Base-by-base conservation (phyloP, 257 asterid genomes). In the Gentiana dahurica region DNA sequence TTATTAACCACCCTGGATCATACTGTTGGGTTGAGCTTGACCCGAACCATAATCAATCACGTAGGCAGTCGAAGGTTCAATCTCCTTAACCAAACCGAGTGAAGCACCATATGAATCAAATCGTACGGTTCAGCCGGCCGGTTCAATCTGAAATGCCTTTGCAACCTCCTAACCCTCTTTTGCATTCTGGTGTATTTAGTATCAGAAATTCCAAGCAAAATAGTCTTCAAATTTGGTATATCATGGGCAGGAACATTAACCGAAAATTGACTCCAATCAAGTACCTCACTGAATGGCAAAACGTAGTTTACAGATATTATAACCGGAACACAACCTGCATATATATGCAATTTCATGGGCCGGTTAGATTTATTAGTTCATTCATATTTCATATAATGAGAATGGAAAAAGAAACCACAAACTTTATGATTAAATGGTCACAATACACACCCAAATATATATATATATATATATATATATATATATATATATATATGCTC, bases 71-170 rank as follows among this genome's bases (percentile, higher is more conserved):
- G 69, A 58, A 84, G 80, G 66, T 81, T 84, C 71, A 84, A 63
- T 59, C 94, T 77, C 59, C 82, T 76, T 68, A 84, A 67, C 87
- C 94, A 84, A 0, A 84, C 58, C 4, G 89, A 84, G 51, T 84
- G 94, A 51, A 81, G 50, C 75, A 81, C 65, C 82, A 82, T 79
- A 51, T 79, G 74, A 34, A 79, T 76, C 53, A 73, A 79, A 73
- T 84, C 94, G 12, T 65, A 84, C 47, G 87, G 71, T 61, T 69
- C 66, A 2, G 87, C 74, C 3, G 94, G 87, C 54, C 77, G 80
- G 52, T 79, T 79, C 53, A 81, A 71, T 62, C 70, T 61, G 57
- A 84, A 84, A 54, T 84, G 94, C 41, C 73, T 61, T 6, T 67
- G 82, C 57, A 73, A 74, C 46, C 77, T 60, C 52, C 75, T 71